Percentiles rank a stretch among this genome's conserved stretches.
Evolutionary conservation across 2,329 filamentous ascomycete species (phyloP).

Genomic region (Stagonosporopsis cucurbitacearum): DNA sequence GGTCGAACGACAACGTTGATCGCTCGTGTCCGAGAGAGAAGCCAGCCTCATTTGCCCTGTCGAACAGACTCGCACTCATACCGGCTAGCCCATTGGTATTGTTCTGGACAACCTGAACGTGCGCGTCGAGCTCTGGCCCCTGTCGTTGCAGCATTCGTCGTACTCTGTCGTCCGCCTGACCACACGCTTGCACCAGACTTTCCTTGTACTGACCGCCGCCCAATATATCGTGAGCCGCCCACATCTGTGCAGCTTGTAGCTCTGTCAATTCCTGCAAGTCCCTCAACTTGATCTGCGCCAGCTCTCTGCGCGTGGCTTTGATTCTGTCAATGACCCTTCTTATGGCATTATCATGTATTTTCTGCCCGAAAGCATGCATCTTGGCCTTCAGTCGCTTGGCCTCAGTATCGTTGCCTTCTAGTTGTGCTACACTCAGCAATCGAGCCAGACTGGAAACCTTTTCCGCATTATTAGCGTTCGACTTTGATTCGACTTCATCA

Average conservation of each 20-base stretch:
- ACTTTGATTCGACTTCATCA: not conserved
- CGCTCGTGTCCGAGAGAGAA: not conserved
- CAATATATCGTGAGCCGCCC: not conserved
- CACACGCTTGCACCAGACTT: not conserved
- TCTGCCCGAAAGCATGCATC: not conserved
- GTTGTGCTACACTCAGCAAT: not conserved
- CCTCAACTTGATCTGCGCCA: constrained; percentile 12
- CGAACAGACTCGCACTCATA: not conserved
- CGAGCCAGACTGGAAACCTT: not conserved
- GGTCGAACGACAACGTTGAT: not conserved
- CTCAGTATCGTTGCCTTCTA: not conserved
- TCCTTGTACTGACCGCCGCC: not conserved
- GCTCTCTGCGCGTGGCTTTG: constrained; percentile 9
- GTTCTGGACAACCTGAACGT: not conserved
- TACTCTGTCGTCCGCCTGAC: not conserved
- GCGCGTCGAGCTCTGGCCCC: constrained; percentile 8
- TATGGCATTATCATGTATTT: not conserved
- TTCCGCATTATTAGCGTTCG: not conserved
- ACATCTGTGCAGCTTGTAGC: constrained; percentile 26
- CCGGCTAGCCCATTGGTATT: not conserved
- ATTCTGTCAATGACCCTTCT: constrained; percentile 9
- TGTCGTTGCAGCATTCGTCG: not conserved
- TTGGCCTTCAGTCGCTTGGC: not conserved
- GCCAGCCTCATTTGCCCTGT: not conserved
- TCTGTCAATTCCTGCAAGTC: constrained; percentile 22